A percentile compares a stretch with the other conserved stretches of the same genome.
phyloP scores from a whole-genome alignment of 495 filamentous ascomycete species.

The Talaromyces adpressus region DNA sequence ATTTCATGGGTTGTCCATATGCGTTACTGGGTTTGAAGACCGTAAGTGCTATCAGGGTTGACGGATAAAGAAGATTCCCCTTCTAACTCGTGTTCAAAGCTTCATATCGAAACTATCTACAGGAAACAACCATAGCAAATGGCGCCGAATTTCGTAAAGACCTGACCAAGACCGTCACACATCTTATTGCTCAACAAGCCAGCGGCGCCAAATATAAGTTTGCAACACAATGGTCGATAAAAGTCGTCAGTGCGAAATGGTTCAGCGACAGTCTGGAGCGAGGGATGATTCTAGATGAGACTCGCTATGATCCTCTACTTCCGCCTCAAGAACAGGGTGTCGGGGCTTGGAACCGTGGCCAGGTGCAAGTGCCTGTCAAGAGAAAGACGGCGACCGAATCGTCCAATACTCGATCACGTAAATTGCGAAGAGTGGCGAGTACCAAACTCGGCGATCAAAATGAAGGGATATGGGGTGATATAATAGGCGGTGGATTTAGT shows the following conservation, averaged over 20 bases:
- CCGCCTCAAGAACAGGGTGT: constrained; percentile 63
- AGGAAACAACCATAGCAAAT: constrained; percentile 55
- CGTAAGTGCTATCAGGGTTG: constrained; percentile 39
- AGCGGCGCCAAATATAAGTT: constrained; percentile 84
- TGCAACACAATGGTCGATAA: constrained; percentile 71
- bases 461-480: constrained; percentile 80
- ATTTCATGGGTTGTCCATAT: constrained; percentile 63
- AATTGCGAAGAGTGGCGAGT: constrained; percentile 75
- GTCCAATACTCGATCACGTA: constrained; percentile 40
- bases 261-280: constrained; percentile 75
- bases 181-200: constrained; percentile 73
- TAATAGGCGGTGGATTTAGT: constrained; percentile 53
- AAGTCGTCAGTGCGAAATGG: constrained; percentile 77
- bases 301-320: constrained; percentile 66
- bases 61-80: background rate
- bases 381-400: constrained; percentile 19
- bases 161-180: constrained; percentile 72
- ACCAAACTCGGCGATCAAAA: constrained; percentile 72
- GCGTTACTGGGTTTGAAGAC: constrained; percentile 86
- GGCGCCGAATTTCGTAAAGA: constrained; percentile 81
- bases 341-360: constrained; percentile 64
- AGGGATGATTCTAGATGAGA: constrained; percentile 89
- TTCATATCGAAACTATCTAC: constrained; percentile 58
- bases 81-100: constrained; percentile 34
- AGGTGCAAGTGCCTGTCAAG: constrained; percentile 19